Evolutionary conservation across 768 basidiomycete genomes (phyloP).

Genomic region (Strobilomyces dryophilus): DNA sequence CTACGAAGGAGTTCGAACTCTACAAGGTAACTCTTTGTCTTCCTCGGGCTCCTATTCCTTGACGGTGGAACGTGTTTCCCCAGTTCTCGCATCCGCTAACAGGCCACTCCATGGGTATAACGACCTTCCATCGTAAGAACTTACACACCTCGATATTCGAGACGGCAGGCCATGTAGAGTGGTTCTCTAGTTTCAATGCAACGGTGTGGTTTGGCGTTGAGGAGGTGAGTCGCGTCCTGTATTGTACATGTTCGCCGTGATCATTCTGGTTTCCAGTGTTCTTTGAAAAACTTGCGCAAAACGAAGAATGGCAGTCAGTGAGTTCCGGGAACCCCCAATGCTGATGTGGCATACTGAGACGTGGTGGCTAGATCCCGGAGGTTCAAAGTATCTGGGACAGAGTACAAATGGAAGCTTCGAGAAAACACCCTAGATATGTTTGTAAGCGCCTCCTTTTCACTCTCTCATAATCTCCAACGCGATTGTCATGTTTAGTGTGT

Average conservation of each 20-base stretch:
- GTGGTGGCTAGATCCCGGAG: conserved; percentile 42
- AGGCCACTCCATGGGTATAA: conserved; percentile 38
- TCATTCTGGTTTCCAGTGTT: conserved; percentile 25
- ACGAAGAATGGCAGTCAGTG: conserved; percentile 51
- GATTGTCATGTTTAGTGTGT: conserved; percentile 38
- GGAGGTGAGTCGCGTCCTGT: conserved; percentile 29
- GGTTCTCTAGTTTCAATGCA: conserved; percentile 43
- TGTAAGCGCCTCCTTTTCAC: conserved; percentile 30
- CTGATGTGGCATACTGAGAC: conserved; percentile 1
- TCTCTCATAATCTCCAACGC: background rate
- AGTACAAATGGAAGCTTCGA: conserved; percentile 56
- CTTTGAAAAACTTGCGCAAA: conserved; percentile 46
- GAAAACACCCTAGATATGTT: conserved; percentile 42
- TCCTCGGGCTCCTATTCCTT: background rate
- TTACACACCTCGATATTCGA: conserved; percentile 41
- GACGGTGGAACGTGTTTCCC: background rate
- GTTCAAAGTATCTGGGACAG: conserved; percentile 44
- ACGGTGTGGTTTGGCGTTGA: conserved; percentile 47
- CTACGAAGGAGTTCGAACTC: conserved; percentile 31
- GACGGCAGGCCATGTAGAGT: conserved; percentile 50
- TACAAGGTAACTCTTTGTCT: conserved; percentile 36
- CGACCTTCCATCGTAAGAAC: conserved; percentile 49
- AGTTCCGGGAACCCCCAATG: conserved; percentile 7
- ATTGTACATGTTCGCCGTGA: background rate
- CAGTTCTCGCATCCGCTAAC: conserved; percentile 46